Conservation (phyloP, 2,329 filamentous ascomycete species). For the Apiospora pterosperma region DNA sequence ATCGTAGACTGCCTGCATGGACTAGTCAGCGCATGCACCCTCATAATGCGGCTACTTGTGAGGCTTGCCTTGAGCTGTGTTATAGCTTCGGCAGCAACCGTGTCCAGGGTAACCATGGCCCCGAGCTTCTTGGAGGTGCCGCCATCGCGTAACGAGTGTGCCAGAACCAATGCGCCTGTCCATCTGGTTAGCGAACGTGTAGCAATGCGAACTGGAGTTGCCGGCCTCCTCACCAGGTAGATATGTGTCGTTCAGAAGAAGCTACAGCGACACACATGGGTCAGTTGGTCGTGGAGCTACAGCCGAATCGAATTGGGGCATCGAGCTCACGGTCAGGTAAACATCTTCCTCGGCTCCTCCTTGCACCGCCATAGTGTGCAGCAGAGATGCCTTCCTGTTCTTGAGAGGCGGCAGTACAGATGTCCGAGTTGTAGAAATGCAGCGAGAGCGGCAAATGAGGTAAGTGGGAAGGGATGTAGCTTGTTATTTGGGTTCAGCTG, state of each 20-base stretch:
- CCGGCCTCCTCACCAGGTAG: constrained; percentile 69
- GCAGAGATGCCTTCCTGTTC: not conserved
- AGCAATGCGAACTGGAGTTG: constrained; percentile 10
- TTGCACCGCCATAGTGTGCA: constrained; percentile 33
- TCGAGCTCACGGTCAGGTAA: constrained; percentile 10
- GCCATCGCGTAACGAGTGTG: constrained; percentile 89
- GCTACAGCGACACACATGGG: constrained; percentile 49
- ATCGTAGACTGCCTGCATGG: constrained; percentile 72
- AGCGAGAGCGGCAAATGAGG: not conserved
- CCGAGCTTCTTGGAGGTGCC: constrained; percentile 83
- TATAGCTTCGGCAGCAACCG: constrained; percentile 71
- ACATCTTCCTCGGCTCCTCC: constrained; percentile 18
- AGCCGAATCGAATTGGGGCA: constrained; percentile 53
- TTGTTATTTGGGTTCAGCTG: not conserved
- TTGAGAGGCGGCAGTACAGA: not conserved
- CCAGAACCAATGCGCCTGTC: constrained; percentile 84
- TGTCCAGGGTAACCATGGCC: constrained; percentile 78
- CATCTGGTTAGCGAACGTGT: constrained; percentile 12
- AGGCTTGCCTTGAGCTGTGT: constrained; percentile 68
- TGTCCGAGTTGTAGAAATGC: not conserved
- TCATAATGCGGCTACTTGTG: not conserved
- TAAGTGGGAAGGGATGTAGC: constrained; percentile 1
- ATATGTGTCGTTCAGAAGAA: constrained; percentile 89
- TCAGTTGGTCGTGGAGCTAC: constrained; percentile 7
- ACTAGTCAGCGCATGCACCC: constrained; percentile 9